A percentile compares a stretch with the other conserved stretches of the same genome.
Conservation (phyloP, 1,284 basidiomycete genomes). For the Gymnopus androsaceus region DNA sequence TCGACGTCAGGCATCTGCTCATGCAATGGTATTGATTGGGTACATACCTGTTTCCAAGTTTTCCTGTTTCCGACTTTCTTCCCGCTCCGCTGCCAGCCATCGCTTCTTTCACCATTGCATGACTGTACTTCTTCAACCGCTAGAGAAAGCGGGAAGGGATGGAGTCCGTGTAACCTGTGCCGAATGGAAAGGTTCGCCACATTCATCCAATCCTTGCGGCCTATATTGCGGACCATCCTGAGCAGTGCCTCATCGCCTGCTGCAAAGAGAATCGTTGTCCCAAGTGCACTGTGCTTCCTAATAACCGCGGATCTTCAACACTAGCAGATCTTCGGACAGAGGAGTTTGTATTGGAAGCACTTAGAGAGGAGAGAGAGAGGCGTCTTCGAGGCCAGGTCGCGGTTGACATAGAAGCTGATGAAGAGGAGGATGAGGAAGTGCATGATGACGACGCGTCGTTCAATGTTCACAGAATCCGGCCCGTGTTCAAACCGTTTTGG, state of each 20-base stretch:
- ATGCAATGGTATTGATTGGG: slow-evolving; percentile 26
- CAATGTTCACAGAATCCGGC: slow-evolving; percentile 7
- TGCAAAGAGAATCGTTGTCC: slow-evolving; percentile 24
- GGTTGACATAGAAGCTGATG: too few species aligned
- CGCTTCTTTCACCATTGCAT: slow-evolving; percentile 31
- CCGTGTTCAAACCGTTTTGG: slow-evolving; percentile 28
- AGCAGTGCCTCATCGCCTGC: slow-evolving; percentile 29
- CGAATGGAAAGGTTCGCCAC: slow-evolving; percentile 18
- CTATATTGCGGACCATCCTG: slow-evolving; percentile 24
- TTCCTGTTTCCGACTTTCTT: slow-evolving; percentile 11
- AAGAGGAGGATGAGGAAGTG: too few species aligned
- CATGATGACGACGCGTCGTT: too few species aligned
- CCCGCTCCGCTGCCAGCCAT: slow-evolving; percentile 15
- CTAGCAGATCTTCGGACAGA: not conserved
- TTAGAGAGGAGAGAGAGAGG: not conserved
- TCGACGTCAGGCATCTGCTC: slow-evolving; percentile 17
- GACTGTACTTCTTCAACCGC: slow-evolving; percentile 20
- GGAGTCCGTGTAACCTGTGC: slow-evolving; percentile 26
- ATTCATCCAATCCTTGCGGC: slow-evolving; percentile 26
- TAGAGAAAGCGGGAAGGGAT: slow-evolving; percentile 22
- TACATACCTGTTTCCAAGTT: slow-evolving; percentile 29
- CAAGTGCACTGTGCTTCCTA: slow-evolving; percentile 16
- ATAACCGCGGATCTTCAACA: slow-evolving; percentile 9
- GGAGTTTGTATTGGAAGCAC: not conserved
- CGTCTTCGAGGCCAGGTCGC: not conserved